Evolutionary conservation across 1,284 basidiomycete genomes (phyloP).

Genomic region (Inonotus hispidus): DNA sequence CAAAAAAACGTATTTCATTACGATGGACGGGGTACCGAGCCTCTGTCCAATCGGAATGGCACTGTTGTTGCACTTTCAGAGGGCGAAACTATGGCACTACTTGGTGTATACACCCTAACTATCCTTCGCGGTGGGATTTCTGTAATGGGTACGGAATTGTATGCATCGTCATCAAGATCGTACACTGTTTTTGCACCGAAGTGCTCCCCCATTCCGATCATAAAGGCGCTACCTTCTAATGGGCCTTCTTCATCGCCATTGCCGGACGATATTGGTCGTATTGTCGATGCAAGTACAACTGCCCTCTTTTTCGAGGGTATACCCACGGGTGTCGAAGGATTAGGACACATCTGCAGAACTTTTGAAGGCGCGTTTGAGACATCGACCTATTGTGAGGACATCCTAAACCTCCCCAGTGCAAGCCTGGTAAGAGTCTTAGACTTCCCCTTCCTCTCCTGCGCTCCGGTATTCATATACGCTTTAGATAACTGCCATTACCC

Average conservation of each 20-base stretch:
- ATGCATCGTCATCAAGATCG: conserved; percentile 36
- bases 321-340: conserved; percentile 53
- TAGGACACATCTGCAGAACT: conserved; percentile 54
- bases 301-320: conserved; percentile 52
- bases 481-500: conserved; percentile 1
- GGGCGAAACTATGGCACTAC: conserved; percentile 48
- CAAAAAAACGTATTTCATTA: conserved; percentile 45
- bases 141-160: conserved; percentile 44
- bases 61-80: conserved; percentile 39
- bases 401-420: conserved; percentile 4
- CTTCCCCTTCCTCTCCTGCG: not conserved
- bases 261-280: conserved; percentile 16
- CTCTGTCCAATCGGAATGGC: conserved; percentile 18
- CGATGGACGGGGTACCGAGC: conserved; percentile 3
- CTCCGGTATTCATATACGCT: not conserved
- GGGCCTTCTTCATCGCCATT: conserved; percentile 10
- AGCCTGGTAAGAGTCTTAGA: conserved; percentile 5
- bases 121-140: conserved; percentile 52
- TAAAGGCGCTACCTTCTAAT: conserved; percentile 31
- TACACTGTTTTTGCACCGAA: conserved; percentile 54
- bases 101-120: conserved; percentile 50
- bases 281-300: conserved; percentile 25
- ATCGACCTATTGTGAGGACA: not conserved
- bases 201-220: conserved; percentile 58
- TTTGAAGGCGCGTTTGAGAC: conserved; percentile 51